Percentiles rank a stretch among this genome's conserved stretches.
phyloP scores from a whole-genome alignment of 148 eudicot genomes.

The Rhododendron mucronatum region DNA sequence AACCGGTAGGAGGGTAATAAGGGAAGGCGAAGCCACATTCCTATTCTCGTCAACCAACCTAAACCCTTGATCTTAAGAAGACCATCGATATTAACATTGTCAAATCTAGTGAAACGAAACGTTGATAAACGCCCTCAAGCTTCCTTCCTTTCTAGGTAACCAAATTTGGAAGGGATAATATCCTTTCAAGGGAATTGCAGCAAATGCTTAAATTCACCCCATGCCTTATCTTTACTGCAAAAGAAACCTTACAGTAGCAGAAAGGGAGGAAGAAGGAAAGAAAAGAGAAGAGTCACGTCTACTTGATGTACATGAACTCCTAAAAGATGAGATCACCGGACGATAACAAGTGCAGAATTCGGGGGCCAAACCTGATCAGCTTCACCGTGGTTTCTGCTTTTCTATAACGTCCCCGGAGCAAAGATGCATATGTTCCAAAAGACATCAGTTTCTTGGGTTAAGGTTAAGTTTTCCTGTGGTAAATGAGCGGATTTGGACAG shows the following conservation, averaged over 20 bases:
- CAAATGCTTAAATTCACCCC: neutral
- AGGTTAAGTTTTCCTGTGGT: slow-evolving; percentile 50
- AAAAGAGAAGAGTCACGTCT: neutral
- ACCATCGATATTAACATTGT: neutral
- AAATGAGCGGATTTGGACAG: too few species aligned
- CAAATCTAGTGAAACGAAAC: neutral
- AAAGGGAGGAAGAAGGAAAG: neutral
- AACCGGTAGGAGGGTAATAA: neutral
- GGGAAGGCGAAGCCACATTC: neutral
- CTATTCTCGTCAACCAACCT: neutral
- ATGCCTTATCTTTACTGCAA: neutral
- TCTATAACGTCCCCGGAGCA: neutral
- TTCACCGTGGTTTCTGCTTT: neutral
- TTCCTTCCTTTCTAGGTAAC: neutral
- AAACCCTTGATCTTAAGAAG: neutral
- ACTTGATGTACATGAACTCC: neutral
- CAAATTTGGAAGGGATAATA: neutral
- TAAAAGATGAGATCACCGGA: neutral
- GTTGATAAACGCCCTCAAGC: neutral
- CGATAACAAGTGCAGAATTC: neutral
- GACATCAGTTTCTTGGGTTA: slow-evolving; percentile 15
- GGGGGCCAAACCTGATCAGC: neutral
- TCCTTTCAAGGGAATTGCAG: neutral
- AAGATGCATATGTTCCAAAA: neutral
- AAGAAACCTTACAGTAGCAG: neutral